Percentiles rank a stretch among this genome's conserved stretches.
These are phyloP conservation scores for Hypericum perforatum DNA, from an alignment of 345 rosid species.

Conservation along the genomic window DNA sequence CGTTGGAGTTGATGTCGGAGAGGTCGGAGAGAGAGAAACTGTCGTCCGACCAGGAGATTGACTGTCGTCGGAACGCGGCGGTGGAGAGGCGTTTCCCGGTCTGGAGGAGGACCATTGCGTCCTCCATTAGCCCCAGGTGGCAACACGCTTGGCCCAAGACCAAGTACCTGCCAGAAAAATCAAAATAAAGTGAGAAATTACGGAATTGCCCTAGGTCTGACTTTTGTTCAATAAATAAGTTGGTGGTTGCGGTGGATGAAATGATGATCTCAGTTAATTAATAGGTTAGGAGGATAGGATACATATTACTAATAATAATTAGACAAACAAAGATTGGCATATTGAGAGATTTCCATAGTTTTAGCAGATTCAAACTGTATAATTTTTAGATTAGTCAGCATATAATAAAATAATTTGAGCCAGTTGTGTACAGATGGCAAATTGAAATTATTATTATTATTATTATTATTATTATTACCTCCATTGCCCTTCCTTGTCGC, in stretches of 20 bases:
- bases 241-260: too few relatives aligned
- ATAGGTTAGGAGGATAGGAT: too few relatives aligned
- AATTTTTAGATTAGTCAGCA: too few relatives aligned
- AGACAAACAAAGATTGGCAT: too few relatives aligned
- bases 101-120: constrained; percentile 88
- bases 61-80: constrained; percentile 87
- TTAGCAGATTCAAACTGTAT: too few relatives aligned
- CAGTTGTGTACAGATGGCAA: too few relatives aligned
- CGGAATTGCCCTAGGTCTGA: background rate
- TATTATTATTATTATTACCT: constrained; percentile 36
- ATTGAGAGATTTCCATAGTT: too few relatives aligned
- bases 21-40: constrained; percentile 47
- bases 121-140: constrained; percentile 92
- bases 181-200: background rate
- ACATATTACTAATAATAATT: too few relatives aligned
- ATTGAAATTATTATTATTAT: too few relatives aligned
- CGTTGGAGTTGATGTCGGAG: constrained; percentile 35
- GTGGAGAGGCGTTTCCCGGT: constrained; percentile 86
- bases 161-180: constrained; percentile 38
- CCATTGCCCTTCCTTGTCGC: constrained; percentile 85
- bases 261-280: too few relatives aligned
- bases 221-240: too few relatives aligned
- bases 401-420: too few relatives aligned
- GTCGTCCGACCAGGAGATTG: constrained; percentile 81
- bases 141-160: constrained; percentile 89